phyloP scores from a whole-genome alignment of 768 basidiomycete genomes.

The Mycena maculata region DNA sequence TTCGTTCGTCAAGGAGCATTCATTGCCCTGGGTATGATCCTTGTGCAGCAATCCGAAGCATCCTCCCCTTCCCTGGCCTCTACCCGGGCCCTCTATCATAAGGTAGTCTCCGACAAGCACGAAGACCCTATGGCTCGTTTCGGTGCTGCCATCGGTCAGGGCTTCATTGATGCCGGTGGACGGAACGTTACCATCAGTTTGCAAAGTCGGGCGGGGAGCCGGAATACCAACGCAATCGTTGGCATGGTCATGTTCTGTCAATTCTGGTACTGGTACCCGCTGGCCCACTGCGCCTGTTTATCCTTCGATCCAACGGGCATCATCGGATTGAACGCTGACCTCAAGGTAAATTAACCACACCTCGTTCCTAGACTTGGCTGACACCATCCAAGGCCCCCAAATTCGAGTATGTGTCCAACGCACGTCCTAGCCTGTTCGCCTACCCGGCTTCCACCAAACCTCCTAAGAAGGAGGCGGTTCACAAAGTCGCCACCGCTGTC shows the following conservation, averaged over 20 bases:
- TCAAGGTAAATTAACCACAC: slow-evolving; percentile 67
- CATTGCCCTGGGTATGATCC: slow-evolving; percentile 94
- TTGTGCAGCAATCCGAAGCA: slow-evolving; percentile 95
- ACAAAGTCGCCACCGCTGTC: slow-evolving; percentile 94
- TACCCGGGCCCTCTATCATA: slow-evolving; percentile 86
- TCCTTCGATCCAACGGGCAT: slow-evolving; percentile 97
- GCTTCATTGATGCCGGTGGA: slow-evolving; percentile 97
- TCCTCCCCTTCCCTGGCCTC: slow-evolving; percentile 84
- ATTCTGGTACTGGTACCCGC: slow-evolving; percentile 99
- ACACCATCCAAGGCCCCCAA: slow-evolving; percentile 77
- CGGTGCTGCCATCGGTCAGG: slow-evolving; percentile 95
- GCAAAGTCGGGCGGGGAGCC: slow-evolving; percentile 92
- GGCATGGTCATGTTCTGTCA: slow-evolving; percentile 99
- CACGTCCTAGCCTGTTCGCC: slow-evolving; percentile 90
- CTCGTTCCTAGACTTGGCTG: slow-evolving; percentile 6
- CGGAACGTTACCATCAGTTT: slow-evolving; percentile 95
- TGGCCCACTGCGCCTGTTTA: slow-evolving; percentile 92
- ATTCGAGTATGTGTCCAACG: slow-evolving; percentile 92
- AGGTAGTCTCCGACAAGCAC: slow-evolving; percentile 95
- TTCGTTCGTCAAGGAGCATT: slow-evolving; percentile 99
- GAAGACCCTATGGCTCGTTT: slow-evolving; percentile 99
- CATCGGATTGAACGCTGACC: slow-evolving; percentile 87
- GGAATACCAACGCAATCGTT: slow-evolving; percentile 93
- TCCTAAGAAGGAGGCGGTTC: slow-evolving; percentile 90
- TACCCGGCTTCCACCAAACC: slow-evolving; percentile 90